These are phyloP conservation scores for Metschnikowia vanudenii DNA, from an alignment of 805 yeast genomes.

Conservation along the genomic window DNA sequence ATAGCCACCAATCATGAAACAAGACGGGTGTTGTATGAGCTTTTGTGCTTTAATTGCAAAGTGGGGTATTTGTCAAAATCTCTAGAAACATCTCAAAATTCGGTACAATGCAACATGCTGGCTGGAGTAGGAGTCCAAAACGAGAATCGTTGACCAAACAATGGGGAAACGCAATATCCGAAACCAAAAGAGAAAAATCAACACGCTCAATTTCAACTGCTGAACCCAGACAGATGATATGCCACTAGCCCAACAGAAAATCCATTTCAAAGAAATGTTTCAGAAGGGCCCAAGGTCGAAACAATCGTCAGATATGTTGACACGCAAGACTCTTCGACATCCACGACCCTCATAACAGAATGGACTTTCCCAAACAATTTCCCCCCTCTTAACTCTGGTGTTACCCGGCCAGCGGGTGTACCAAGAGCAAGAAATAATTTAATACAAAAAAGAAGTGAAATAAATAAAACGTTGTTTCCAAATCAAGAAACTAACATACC, in stretches of 20 bases:
- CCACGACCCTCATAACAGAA: neutral
- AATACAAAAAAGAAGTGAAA: constrained; percentile 2
- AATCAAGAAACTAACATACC: constrained; percentile 55
- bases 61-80: no score
- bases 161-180: no score
- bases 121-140: no score
- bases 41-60: neutral
- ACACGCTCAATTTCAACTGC: neutral
- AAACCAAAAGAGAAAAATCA: neutral
- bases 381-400: neutral
- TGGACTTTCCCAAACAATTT: neutral
- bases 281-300: neutral
- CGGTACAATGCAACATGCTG: no score
- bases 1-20: neutral
- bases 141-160: no score
- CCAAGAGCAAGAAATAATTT: neutral
- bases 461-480: constrained; percentile 9
- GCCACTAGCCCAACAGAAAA: neutral
- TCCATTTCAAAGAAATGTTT: neutral
- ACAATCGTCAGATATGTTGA: neutral
- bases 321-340: neutral
- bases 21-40: neutral
- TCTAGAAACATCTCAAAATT: no score
- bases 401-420: constrained; percentile 2
- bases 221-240: neutral